Conservation (phyloP, 2,329 filamentous ascomycete genomes). For the Cryphonectria carpinicola region DNA sequence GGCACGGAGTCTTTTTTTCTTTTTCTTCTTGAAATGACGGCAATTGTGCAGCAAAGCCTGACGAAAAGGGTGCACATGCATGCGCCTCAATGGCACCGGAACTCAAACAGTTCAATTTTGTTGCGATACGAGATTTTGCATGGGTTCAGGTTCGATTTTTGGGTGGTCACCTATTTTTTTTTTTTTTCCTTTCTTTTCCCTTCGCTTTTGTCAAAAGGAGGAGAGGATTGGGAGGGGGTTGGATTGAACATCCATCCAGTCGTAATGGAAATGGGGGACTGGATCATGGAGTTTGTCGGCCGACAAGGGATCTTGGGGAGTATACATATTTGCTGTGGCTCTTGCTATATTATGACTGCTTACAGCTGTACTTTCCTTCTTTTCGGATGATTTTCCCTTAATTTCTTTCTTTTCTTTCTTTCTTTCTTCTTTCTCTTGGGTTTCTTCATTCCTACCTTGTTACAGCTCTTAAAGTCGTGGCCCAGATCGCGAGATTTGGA, state of each 20-base stretch:
- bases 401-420: not conserved
- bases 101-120: not conserved
- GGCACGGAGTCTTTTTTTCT: not conserved
- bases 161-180: not conserved
- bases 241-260: not conserved
- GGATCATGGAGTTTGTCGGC: slow-evolving; percentile 1
- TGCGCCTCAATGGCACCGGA: not conserved
- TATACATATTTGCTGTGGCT: not conserved
- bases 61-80: not conserved
- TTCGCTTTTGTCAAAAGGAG: not conserved
- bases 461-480: not conserved
- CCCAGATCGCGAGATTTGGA: not conserved
- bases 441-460: not conserved
- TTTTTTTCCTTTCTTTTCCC: no score
- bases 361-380: not conserved
- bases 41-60: not conserved
- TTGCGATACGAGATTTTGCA: not conserved
- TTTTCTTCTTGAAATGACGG: not conserved
- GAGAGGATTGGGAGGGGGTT: not conserved
- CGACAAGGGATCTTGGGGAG: not conserved
- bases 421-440: not conserved
- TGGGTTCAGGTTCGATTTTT: not conserved
- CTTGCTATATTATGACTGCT: not conserved
- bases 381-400: not conserved
- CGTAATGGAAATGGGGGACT: not conserved